These are phyloP conservation scores for Polytolypa hystricis DNA, from an alignment of 2,329 filamentous ascomycete species.

Conservation along the genomic window DNA sequence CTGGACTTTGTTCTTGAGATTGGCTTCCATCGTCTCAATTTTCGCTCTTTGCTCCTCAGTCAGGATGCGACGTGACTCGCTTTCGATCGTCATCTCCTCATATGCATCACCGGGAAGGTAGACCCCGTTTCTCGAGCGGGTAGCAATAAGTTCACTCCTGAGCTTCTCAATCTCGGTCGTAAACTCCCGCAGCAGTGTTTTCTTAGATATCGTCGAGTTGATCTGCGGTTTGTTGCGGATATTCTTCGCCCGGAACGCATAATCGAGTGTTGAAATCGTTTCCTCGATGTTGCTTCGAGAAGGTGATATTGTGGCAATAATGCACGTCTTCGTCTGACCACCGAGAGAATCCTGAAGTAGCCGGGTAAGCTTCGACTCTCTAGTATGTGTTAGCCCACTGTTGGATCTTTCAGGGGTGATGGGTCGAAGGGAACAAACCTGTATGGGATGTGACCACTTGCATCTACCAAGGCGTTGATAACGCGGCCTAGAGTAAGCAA, in stretches of 20 bases:
- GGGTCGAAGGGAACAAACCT: slow-evolving; percentile 18
- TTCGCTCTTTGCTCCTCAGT: slow-evolving; percentile 86
- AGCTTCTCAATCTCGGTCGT: slow-evolving; percentile 87
- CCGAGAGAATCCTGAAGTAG: slow-evolving; percentile 93
- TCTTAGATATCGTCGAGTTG: slow-evolving; percentile 86
- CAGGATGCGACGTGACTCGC: slow-evolving; percentile 81
- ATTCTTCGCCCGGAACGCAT: slow-evolving; percentile 95
- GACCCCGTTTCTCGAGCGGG: slow-evolving; percentile 85
- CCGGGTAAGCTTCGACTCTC: slow-evolving; percentile 92
- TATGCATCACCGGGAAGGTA: slow-evolving; percentile 83
- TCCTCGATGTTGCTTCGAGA: slow-evolving; percentile 93
- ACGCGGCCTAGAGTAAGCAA: slow-evolving; percentile 87
- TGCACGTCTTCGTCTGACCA: slow-evolving; percentile 93
- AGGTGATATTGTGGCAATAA: slow-evolving; percentile 92
- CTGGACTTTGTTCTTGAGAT: slow-evolving; percentile 84
- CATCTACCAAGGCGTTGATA: slow-evolving; percentile 93
- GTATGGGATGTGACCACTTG: slow-evolving; percentile 76
- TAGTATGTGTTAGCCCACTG: slow-evolving; percentile 18
- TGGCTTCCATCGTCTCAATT: slow-evolving; percentile 83
- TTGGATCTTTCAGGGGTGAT: no score
- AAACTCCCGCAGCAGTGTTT: slow-evolving; percentile 80
- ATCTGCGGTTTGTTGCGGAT: slow-evolving; percentile 96
- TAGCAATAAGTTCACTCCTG: slow-evolving; percentile 86
- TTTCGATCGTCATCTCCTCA: slow-evolving; percentile 83
- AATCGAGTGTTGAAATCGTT: slow-evolving; percentile 95